These are phyloP conservation scores for Cruciata laevipes DNA, from an alignment of 257 asterid species.

Conservation along the genomic window DNA sequence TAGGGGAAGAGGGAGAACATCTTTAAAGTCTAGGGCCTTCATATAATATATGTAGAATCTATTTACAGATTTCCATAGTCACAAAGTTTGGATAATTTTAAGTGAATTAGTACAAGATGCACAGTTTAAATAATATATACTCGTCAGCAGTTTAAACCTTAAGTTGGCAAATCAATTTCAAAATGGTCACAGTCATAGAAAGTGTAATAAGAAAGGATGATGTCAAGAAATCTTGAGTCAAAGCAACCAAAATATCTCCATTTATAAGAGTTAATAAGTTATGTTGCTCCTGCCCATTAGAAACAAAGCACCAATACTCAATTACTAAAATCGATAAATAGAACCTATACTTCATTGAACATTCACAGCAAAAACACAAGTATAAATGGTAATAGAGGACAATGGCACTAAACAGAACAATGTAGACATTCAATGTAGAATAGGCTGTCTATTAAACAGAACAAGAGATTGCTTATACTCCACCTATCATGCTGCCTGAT, in stretches of 20 bases:
- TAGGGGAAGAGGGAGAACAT: too few species aligned
- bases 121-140: too few species aligned
- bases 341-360: not conserved
- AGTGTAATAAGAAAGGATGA: too few species aligned
- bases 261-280: conserved; percentile 95
- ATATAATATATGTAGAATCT: too few species aligned
- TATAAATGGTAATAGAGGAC: not conserved
- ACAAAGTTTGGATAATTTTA: too few species aligned
- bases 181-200: too few species aligned
- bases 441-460: conserved; percentile 89
- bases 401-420: conserved; percentile 76
- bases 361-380: conserved; percentile 1
- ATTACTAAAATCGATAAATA: not conserved
- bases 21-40: too few species aligned
- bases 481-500: conserved; percentile 67
- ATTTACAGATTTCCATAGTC: too few species aligned
- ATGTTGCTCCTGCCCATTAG: conserved; percentile 74
- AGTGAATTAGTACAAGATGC: too few species aligned
- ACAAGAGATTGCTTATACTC: conserved; percentile 57
- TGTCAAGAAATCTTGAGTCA: too few species aligned
- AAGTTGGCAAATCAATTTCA: too few species aligned
- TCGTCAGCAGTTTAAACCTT: too few species aligned
- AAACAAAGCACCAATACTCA: conserved; percentile 1
- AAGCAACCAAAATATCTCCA: conserved; percentile 92
- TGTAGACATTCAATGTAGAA: conserved; percentile 96